Conservation (phyloP, 345 rosid species). For the Diplotaxis tenuifolia region DNA sequence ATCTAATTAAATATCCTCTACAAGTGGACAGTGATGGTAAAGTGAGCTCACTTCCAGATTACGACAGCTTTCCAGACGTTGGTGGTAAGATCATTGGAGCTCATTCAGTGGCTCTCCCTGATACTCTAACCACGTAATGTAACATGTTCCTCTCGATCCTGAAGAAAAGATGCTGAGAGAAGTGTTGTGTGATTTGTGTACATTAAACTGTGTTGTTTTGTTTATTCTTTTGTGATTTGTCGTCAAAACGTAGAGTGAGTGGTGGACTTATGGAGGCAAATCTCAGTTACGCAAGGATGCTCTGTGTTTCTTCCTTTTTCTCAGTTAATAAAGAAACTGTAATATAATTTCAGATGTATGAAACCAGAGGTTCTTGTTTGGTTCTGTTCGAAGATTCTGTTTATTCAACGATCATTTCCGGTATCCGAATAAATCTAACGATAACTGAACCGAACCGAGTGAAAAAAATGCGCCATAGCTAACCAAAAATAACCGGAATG, state of each 20-base stretch:
- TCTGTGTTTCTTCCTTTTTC: background rate
- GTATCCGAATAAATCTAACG: background rate
- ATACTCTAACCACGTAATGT: slow-evolving; percentile 64
- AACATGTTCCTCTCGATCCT: slow-evolving; percentile 18
- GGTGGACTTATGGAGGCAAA: background rate
- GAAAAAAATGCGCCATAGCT: background rate
- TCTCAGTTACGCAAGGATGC: background rate
- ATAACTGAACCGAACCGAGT: background rate
- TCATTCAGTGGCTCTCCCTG: slow-evolving; percentile 54
- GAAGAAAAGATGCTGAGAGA: background rate
- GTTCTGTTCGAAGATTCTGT: background rate
- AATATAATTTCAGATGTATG: background rate
- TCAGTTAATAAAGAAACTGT: background rate
- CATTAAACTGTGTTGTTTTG: slow-evolving; percentile 27
- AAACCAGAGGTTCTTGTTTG: background rate
- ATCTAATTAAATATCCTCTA: slow-evolving; percentile 81
- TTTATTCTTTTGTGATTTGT: slow-evolving; percentile 26
- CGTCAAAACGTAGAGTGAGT: slow-evolving; percentile 7
- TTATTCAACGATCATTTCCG: background rate
- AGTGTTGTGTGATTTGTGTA: slow-evolving; percentile 36
- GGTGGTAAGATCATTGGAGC: slow-evolving; percentile 82
- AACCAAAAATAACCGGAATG: background rate
- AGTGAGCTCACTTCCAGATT: slow-evolving; percentile 54
- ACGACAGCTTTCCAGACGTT: slow-evolving; percentile 76
- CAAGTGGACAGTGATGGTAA: slow-evolving; percentile 56